Percentiles rank a stretch among this genome's conserved stretches.
phyloP scores from a whole-genome alignment of 1,284 basidiomycete genomes.

The Bjerkandera adusta region DNA sequence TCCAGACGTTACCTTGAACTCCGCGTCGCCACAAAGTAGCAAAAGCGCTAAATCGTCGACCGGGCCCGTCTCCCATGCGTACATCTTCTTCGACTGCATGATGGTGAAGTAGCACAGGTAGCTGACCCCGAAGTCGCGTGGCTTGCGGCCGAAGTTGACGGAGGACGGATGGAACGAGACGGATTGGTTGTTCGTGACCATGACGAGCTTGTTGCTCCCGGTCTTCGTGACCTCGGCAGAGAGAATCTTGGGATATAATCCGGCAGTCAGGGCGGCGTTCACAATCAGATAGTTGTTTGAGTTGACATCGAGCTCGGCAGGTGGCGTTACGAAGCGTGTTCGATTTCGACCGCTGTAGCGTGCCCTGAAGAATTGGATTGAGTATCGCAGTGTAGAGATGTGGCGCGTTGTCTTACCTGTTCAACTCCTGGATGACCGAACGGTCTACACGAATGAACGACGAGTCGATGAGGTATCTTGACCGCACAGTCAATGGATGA shows the following conservation, averaged over 20 bases:
- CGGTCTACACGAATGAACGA: constrained; percentile 77
- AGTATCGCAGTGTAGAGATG: neutral
- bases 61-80: constrained; percentile 96
- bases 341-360: constrained; percentile 69
- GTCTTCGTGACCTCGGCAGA: constrained; percentile 56
- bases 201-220: constrained; percentile 57
- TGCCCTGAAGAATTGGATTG: constrained; percentile 45
- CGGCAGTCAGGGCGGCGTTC: constrained; percentile 83
- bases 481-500: constrained; percentile 5
- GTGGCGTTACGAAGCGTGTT: constrained; percentile 77
- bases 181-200: constrained; percentile 84
- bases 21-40: constrained; percentile 89
- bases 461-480: constrained; percentile 83
- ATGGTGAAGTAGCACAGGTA: constrained; percentile 88
- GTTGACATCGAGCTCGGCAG: constrained; percentile 72
- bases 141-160: constrained; percentile 74
- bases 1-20: constrained; percentile 68
- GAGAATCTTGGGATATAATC: constrained; percentile 92
- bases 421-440: constrained; percentile 70
- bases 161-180: constrained; percentile 92
- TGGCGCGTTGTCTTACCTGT: constrained; percentile 43
- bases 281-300: constrained; percentile 65
- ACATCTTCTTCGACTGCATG: constrained; percentile 91
- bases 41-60: constrained; percentile 84
- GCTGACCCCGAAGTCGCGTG: constrained; percentile 72